These are phyloP conservation scores for Clarireedia paspali DNA, from an alignment of 2,329 filamentous ascomycete species.

Conservation along the genomic window DNA sequence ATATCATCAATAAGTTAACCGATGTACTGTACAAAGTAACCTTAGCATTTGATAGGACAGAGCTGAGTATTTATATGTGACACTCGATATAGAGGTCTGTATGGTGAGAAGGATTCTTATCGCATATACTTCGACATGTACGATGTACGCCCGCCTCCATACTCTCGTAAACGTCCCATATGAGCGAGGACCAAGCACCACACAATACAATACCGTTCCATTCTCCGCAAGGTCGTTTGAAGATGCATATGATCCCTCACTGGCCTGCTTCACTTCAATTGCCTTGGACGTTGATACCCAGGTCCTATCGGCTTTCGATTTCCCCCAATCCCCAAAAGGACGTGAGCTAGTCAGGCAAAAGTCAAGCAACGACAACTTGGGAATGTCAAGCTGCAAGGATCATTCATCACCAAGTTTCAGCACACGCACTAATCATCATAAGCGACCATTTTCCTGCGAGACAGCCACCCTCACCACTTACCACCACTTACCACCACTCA, in stretches of 20 bases:
- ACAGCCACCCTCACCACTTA: not conserved
- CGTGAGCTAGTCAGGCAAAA: not conserved
- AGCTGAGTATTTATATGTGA: not conserved
- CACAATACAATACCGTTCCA: not conserved
- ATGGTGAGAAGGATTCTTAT: not conserved
- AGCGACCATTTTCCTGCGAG: not conserved
- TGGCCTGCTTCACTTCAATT: not conserved
- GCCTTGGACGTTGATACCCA: not conserved
- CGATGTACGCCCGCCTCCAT: not conserved
- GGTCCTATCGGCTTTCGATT: too few species aligned
- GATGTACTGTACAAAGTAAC: not conserved
- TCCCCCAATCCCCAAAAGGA: not conserved
- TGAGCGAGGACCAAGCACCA: not conserved
- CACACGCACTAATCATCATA: not conserved
- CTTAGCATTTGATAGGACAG: not conserved
- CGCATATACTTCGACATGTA: not conserved
- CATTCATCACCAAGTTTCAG: constrained; percentile 4
- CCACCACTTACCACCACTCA: not conserved
- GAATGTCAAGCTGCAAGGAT: not conserved
- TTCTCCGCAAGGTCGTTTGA: not conserved
- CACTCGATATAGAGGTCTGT: not conserved
- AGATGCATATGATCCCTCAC: not conserved
- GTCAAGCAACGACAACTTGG: not conserved
- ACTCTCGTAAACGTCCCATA: not conserved
- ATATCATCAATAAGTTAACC: not conserved